Conservation (phyloP, 2,329 filamentous ascomycete genomes). For the Mycocentrospora acerina region DNA sequence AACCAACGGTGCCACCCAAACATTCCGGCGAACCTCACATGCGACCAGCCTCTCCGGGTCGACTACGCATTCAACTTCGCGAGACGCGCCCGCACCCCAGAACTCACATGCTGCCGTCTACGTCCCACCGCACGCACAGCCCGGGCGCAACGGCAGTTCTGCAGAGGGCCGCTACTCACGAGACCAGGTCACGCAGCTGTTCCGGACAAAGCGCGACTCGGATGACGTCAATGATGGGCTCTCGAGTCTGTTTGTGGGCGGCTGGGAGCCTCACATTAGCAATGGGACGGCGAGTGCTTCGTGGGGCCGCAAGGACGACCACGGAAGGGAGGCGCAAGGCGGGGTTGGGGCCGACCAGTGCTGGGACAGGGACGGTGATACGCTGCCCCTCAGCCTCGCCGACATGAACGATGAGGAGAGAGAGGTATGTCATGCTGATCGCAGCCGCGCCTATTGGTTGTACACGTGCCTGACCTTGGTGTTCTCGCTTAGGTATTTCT, state of each 20-base stretch:
- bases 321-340: conserved; percentile 66
- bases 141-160: conserved; percentile 58
- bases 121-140: conserved; percentile 62
- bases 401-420: conserved; percentile 70
- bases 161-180: conserved; percentile 69
- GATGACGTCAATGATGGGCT: conserved; percentile 61
- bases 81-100: conserved; percentile 28
- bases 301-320: conserved; percentile 79
- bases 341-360: conserved; percentile 93
- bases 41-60: conserved; percentile 54
- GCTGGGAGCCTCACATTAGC: conserved; percentile 75
- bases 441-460: conserved; percentile 3
- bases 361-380: conserved; percentile 75
- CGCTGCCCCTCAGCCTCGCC: conserved; percentile 70
- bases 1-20: conserved; percentile 67
- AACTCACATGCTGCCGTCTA: conserved; percentile 53
- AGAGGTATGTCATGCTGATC: conserved; percentile 53
- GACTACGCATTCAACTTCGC: conserved; percentile 35
- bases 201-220: conserved; percentile 58
- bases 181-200: conserved; percentile 77
- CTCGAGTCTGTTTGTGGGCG: conserved; percentile 68
- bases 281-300: conserved; percentile 61
- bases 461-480: conserved; percentile 13
- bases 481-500: conserved; percentile 66
- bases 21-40: conserved; percentile 65